A percentile compares a stretch with the other conserved stretches of the same genome.
phyloP scores from a whole-genome alignment of 805 yeast species.

The Schizosaccharomyces pombe region DNA sequence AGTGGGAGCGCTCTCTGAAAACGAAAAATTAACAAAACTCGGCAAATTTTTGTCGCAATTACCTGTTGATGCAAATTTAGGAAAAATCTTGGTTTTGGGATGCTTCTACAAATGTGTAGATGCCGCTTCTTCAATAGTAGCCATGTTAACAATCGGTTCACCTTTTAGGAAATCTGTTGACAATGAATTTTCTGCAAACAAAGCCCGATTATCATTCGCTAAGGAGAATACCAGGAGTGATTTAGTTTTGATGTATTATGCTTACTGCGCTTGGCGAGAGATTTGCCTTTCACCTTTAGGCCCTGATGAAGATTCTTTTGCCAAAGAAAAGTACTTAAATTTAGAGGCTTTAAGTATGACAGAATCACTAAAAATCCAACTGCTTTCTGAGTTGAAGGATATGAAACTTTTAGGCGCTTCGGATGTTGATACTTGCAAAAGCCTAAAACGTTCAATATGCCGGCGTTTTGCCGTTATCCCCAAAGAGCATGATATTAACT shows the following conservation, averaged over 20 bases:
- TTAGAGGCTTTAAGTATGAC: neutral
- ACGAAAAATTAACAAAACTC: constrained; percentile 8
- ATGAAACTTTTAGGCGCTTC: neutral
- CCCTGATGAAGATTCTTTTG: neutral
- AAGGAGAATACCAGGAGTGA: neutral
- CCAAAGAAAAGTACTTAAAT: neutral
- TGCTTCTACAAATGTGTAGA: neutral
- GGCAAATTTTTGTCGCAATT: constrained; percentile 7
- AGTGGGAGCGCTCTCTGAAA: constrained; percentile 9
- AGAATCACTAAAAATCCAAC: neutral
- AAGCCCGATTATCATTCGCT: neutral
- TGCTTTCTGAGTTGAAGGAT: neutral
- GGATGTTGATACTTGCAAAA: neutral
- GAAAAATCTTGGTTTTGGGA: constrained; percentile 3
- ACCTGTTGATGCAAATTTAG: neutral
- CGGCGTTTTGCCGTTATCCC: neutral
- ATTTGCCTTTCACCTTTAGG: neutral
- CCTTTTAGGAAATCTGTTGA: neutral
- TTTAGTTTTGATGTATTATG: neutral
- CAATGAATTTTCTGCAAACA: neutral
- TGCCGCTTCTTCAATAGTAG: neutral
- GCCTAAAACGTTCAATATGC: neutral
- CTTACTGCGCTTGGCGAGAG: neutral
- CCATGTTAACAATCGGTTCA: neutral
- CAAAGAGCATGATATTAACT: neutral